These are phyloP conservation scores for Apiotrichum mycotoxinovorans DNA, from an alignment of 1,284 basidiomycete species.

Conservation along the genomic window DNA sequence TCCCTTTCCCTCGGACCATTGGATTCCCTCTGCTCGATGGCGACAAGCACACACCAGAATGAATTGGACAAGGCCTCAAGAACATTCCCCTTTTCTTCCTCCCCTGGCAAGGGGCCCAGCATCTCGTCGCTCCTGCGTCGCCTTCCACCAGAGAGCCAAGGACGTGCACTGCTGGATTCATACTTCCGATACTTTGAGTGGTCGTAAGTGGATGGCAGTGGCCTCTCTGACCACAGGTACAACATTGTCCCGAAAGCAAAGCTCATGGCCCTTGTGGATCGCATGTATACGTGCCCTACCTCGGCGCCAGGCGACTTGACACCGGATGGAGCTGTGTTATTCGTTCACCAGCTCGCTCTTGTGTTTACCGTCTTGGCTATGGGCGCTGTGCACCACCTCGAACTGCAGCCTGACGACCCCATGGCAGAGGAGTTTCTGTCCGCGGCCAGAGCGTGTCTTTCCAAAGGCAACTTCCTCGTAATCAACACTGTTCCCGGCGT, in stretches of 20 bases:
- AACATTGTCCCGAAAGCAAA: constrained; percentile 8
- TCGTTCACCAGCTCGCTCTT: constrained; percentile 29
- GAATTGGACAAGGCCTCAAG: neutral
- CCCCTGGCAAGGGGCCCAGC: neutral
- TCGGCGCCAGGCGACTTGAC: constrained; percentile 3
- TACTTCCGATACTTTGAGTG: constrained; percentile 31
- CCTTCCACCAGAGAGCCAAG: constrained; percentile 26
- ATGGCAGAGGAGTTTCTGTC: constrained; percentile 29
- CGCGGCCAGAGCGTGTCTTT: constrained; percentile 29
- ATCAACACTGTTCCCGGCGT: constrained; percentile 34
- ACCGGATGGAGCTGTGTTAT: constrained; percentile 3
- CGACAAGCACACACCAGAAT: neutral
- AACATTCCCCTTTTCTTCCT: constrained; percentile 21
- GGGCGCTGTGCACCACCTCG: constrained; percentile 34
- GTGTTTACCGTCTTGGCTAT: constrained; percentile 34
- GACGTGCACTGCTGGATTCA: constrained; percentile 24
- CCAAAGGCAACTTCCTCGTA: constrained; percentile 34
- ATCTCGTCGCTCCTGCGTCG: constrained; percentile 16
- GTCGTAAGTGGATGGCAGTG: constrained; percentile 18
- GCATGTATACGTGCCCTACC: constrained; percentile 3
- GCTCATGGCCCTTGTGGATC: constrained; percentile 22
- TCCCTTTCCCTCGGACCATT: neutral
- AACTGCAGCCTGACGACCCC: constrained; percentile 34
- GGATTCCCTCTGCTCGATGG: neutral
- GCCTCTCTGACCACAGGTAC: constrained; percentile 2